Conservation (phyloP, 2,329 filamentous ascomycete genomes). For the Monosporascus ibericus region DNA sequence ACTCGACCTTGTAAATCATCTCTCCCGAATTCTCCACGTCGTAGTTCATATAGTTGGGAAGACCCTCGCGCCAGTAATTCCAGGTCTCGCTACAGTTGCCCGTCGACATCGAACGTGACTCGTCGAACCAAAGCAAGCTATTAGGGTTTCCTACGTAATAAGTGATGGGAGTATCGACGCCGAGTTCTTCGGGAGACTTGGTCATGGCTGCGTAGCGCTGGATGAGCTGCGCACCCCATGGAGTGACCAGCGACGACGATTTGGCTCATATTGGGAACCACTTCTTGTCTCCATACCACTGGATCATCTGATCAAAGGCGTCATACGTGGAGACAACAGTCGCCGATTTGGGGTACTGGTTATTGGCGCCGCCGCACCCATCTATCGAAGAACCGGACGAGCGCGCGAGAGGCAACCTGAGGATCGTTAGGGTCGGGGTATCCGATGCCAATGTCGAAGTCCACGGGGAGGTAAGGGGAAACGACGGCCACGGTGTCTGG, state of each 20-base stretch:
- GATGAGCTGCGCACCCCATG: slow-evolving; percentile 4
- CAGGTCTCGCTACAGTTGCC: slow-evolving; percentile 1
- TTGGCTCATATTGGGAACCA: slow-evolving; percentile 7
- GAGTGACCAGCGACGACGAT: slow-evolving; percentile 9
- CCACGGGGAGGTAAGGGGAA: slow-evolving; percentile 6
- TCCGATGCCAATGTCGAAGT: slow-evolving; percentile 2
- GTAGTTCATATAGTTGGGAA: slow-evolving; percentile 4
- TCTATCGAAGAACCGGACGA: slow-evolving; percentile 3
- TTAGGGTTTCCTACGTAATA: slow-evolving; percentile 10
- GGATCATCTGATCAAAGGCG: slow-evolving; percentile 6
- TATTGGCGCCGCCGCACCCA: slow-evolving; percentile 8
- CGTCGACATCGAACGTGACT: slow-evolving; percentile 1
- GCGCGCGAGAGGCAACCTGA: slow-evolving; percentile 1
- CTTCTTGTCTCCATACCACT: slow-evolving; percentile 5
- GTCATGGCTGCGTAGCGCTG: slow-evolving; percentile 8
- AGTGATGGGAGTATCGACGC: slow-evolving; percentile 1
- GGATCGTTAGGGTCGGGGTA: slow-evolving; percentile 1
- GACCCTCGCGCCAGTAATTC: slow-evolving; percentile 7
- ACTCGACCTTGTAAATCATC: slow-evolving; percentile 5
- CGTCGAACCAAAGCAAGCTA: slow-evolving; percentile 4
- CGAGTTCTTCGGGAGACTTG: slow-evolving; percentile 1
- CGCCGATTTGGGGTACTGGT: slow-evolving; percentile 2
- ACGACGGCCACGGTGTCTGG: slow-evolving; percentile 1
- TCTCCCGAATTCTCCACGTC: background rate
- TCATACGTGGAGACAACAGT: slow-evolving; percentile 4